Evolutionary conservation across 768 basidiomycete species (phyloP).

Genomic region (Mycena alexandri): DNA sequence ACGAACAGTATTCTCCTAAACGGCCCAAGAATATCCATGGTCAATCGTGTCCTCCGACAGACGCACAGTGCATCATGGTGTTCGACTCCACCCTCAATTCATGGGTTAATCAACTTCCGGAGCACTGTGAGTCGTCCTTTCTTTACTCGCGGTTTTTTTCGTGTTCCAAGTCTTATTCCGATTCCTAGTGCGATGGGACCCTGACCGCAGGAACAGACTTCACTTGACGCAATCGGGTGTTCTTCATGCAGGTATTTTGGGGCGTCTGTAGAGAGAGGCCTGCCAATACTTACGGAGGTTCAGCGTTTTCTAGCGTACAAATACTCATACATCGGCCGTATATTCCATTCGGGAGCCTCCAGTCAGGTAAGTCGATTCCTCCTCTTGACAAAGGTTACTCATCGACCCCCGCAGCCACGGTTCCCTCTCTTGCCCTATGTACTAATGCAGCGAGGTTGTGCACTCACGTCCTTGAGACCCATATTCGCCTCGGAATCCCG

Average conservation of each 20-base stretch:
- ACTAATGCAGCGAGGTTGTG: slow-evolving; percentile 77
- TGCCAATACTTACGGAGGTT: not conserved
- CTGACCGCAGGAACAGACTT: slow-evolving; percentile 35
- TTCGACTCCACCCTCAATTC: slow-evolving; percentile 74
- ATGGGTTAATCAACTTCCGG: slow-evolving; percentile 71
- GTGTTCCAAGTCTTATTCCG: slow-evolving; percentile 34
- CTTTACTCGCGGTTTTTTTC: not conserved
- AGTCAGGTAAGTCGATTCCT: too few species aligned
- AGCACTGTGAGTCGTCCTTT: slow-evolving; percentile 48
- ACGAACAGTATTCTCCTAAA: slow-evolving; percentile 67
- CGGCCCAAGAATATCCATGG: slow-evolving; percentile 37
- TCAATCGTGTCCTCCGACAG: slow-evolving; percentile 53
- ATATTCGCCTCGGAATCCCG: slow-evolving; percentile 20
- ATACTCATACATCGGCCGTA: slow-evolving; percentile 80
- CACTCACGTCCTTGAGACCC: slow-evolving; percentile 67
- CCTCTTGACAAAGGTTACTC: not conserved
- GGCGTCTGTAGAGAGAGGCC: not conserved
- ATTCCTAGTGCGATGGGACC: slow-evolving; percentile 49
- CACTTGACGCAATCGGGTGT: slow-evolving; percentile 42
- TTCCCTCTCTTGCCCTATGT: slow-evolving; percentile 77
- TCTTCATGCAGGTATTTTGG: slow-evolving; percentile 31
- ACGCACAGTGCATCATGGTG: slow-evolving; percentile 65
- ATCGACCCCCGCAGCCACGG: slow-evolving; percentile 21
- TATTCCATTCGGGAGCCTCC: too few species aligned
- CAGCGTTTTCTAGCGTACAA: slow-evolving; percentile 49